A percentile compares a stretch with the other conserved stretches of the same genome.
phyloP scores from a whole-genome alignment of 2,329 filamentous ascomycete species.

The Botryotinia calthae region DNA sequence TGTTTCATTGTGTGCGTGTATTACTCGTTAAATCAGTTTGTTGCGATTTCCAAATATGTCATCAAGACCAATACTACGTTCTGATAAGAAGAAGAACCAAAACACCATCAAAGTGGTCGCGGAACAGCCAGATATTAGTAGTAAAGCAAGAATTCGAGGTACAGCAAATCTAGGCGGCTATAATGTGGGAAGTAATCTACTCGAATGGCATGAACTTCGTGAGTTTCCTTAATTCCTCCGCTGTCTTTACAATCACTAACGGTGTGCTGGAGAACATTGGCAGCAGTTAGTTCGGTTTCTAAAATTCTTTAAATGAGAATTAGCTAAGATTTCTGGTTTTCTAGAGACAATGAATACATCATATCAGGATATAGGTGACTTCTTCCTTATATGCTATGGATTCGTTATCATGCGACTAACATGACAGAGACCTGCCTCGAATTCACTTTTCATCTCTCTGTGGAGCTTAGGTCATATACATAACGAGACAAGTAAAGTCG shows the following conservation, averaged over 20 bases:
- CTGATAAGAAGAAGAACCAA: not conserved
- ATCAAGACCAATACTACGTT: not conserved
- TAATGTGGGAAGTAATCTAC: not conserved
- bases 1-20: not conserved
- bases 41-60: not conserved
- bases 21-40: not conserved
- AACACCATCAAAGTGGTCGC: not conserved
- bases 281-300: not conserved
- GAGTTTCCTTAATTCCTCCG: not conserved
- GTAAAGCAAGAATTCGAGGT: not conserved
- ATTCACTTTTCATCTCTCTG: constrained; percentile 20
- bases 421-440: constrained; percentile 10
- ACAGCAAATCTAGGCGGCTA: not conserved
- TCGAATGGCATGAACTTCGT: constrained; percentile 11
- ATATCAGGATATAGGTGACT: constrained; percentile 22
- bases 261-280: not conserved
- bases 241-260: not conserved
- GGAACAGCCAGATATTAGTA: not conserved
- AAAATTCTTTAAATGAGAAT: no score
- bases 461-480: constrained; percentile 20
- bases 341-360: constrained; percentile 24
- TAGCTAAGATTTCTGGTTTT: not conserved
- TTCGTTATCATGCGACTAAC: not conserved
- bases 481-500: constrained; percentile 21
- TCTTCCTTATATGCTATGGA: not conserved